Evolutionary conservation across 331 rosid species (phyloP).

Genomic region (Prunus yedoensis): DNA sequence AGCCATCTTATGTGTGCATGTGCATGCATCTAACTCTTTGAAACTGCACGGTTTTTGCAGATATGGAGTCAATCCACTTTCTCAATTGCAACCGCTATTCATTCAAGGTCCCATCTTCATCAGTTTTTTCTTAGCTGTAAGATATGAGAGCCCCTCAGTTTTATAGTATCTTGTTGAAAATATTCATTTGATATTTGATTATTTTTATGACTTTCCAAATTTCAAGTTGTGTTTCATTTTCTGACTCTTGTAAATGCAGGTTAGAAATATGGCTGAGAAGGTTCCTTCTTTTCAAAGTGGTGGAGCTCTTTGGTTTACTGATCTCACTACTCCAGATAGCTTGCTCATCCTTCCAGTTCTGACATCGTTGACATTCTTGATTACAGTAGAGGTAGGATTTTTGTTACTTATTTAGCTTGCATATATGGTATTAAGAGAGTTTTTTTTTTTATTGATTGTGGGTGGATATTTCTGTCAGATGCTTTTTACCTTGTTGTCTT

Average conservation of each 20-base stretch:
- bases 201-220: not conserved
- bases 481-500: not conserved
- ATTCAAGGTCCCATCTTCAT: constrained; percentile 26
- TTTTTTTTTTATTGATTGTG: not conserved
- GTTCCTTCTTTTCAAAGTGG: constrained; percentile 21
- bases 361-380: constrained; percentile 19
- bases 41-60: constrained; percentile 1
- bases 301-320: constrained; percentile 19
- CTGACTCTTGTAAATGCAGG: not conserved
- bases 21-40: not conserved
- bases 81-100: constrained; percentile 3
- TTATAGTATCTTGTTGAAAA: not conserved
- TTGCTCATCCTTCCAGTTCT: constrained; percentile 21
- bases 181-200: not conserved
- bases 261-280: constrained; percentile 22
- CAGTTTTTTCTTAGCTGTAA: constrained; percentile 19
- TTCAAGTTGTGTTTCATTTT: not conserved
- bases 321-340: constrained; percentile 19
- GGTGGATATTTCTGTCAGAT: not conserved
- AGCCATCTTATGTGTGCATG: not conserved
- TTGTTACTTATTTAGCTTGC: not conserved
- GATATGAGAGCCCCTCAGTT: not conserved
- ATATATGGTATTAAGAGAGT: not conserved
- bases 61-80: constrained; percentile 12
- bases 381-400: constrained; percentile 5